These are phyloP conservation scores for Aschersonia sp. DNA, from an alignment of 2,329 filamentous ascomycete species.

Conservation along the genomic window DNA sequence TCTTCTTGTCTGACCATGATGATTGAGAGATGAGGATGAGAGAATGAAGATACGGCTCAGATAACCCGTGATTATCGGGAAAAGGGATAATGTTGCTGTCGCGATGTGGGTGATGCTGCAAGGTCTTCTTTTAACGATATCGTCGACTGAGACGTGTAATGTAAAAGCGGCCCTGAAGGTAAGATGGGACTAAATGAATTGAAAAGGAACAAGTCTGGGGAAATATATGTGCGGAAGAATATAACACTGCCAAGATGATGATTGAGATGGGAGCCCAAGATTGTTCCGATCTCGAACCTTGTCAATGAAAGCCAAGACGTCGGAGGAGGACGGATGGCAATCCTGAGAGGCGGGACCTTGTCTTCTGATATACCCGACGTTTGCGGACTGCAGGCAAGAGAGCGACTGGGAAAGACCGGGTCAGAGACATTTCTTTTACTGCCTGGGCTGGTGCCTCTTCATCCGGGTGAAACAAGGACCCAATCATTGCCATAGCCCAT, in stretches of 20 bases:
- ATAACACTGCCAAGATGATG: no score
- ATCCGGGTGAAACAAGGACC: not conserved
- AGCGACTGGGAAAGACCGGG: not conserved
- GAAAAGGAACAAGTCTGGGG: no score
- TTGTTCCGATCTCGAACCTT: no score
- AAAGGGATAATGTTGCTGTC: no score
- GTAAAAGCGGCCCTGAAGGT: no score
- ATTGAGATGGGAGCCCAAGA: no score
- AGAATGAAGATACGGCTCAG: not conserved
- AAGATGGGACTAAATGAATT: no score
- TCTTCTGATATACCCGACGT: not conserved
- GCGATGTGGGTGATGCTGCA: no score
- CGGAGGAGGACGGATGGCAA: not conserved
- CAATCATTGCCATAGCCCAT: not conserved
- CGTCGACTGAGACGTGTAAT: no score
- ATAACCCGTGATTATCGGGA: not conserved
- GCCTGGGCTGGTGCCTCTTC: not conserved
- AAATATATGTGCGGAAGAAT: no score
- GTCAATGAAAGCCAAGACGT: no score
- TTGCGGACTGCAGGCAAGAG: not conserved
- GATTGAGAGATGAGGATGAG: not conserved
- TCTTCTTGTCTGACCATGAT: conserved; percentile 1
- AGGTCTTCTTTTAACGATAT: no score
- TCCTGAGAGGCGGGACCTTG: not conserved
- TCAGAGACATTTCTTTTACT: not conserved